phyloP scores from a whole-genome alignment of 192 early-diverging fungal species.

The Podila minutissima region DNA sequence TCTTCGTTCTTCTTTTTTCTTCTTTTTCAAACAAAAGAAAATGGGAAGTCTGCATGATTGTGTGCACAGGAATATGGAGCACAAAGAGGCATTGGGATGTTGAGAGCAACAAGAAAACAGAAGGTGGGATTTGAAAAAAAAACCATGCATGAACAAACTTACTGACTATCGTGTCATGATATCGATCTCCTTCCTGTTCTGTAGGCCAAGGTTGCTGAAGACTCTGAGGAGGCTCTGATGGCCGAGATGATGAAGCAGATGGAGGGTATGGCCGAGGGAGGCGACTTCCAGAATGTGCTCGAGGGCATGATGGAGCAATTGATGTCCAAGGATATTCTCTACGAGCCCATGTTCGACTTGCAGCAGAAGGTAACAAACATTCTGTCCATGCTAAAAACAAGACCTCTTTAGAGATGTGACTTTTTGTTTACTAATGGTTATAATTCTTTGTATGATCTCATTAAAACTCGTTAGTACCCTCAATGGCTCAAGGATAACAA shows the following conservation, averaged over 20 bases:
- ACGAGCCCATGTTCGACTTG: conserved; percentile 97
- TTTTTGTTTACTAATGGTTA: conserved; percentile 3
- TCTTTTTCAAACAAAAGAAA: too few relatives aligned
- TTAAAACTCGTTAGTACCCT: conserved; percentile 74
- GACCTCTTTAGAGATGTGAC: not conserved
- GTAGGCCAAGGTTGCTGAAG: conserved; percentile 63
- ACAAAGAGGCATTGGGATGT: too few relatives aligned
- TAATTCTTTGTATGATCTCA: not conserved
- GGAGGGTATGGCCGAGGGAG: conserved; percentile 77
- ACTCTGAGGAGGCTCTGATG: conserved; percentile 62
- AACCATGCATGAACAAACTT: too few relatives aligned
- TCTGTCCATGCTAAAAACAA: not conserved
- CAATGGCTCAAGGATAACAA: conserved; percentile 87
- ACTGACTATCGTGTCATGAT: too few relatives aligned
- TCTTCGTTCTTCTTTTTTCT: too few relatives aligned
- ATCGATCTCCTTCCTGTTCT: not conserved
- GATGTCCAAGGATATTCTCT: conserved; percentile 92
- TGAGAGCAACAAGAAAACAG: too few relatives aligned
- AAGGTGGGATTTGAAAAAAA: too few relatives aligned
- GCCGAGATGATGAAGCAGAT: conserved; percentile 89
- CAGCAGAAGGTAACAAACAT: conserved; percentile 66
- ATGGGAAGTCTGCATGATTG: too few relatives aligned
- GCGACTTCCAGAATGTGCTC: conserved; percentile 87
- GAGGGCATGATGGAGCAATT: conserved; percentile 92
- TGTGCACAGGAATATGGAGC: too few relatives aligned